phyloP scores from a whole-genome alignment of 2,329 filamentous ascomycete species.

The Aspergillus sp. region DNA sequence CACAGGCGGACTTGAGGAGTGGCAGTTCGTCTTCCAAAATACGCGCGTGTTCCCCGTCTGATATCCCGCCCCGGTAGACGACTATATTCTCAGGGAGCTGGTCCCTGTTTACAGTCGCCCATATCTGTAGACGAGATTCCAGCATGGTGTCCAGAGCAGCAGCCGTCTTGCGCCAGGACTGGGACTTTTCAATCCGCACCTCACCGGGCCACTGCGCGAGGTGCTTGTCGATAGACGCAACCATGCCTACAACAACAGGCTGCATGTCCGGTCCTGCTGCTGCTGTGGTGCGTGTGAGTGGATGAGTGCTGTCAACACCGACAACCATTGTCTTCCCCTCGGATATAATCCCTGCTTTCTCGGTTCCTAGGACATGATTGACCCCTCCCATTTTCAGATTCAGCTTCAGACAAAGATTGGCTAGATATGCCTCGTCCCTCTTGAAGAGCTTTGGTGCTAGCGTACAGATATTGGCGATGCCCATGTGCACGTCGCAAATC shows the following conservation, averaged over 20 bases:
- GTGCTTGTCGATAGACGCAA: constrained; percentile 68
- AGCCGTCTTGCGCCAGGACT: constrained; percentile 70
- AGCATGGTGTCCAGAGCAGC: constrained; percentile 62
- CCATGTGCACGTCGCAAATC: constrained; percentile 64
- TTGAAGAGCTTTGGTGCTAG: constrained; percentile 52
- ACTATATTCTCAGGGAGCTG: constrained; percentile 70
- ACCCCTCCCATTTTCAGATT: constrained; percentile 76
- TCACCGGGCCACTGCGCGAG: constrained; percentile 77
- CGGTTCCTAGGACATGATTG: constrained; percentile 62
- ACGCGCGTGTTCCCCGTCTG: constrained; percentile 74
- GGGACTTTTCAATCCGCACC: constrained; percentile 63
- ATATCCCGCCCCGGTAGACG: constrained; percentile 86
- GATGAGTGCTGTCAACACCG: constrained; percentile 87
- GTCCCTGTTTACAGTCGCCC: constrained; percentile 57
- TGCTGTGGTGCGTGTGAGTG: constrained; percentile 64
- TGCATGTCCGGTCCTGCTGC: constrained; percentile 36
- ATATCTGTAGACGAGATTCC: constrained; percentile 64
- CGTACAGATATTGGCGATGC: constrained; percentile 69
- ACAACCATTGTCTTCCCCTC: constrained; percentile 79
- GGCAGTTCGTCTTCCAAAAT: constrained; percentile 68
- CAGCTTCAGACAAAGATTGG: constrained; percentile 73
- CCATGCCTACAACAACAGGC: constrained; percentile 78
- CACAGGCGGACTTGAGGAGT: constrained; percentile 59
- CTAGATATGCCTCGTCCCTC: constrained; percentile 54
- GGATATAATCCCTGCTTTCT: constrained; percentile 59